Base-by-base conservation (phyloP, 1,139 yeast species). In the Yamadazyma conglobata region DNA sequence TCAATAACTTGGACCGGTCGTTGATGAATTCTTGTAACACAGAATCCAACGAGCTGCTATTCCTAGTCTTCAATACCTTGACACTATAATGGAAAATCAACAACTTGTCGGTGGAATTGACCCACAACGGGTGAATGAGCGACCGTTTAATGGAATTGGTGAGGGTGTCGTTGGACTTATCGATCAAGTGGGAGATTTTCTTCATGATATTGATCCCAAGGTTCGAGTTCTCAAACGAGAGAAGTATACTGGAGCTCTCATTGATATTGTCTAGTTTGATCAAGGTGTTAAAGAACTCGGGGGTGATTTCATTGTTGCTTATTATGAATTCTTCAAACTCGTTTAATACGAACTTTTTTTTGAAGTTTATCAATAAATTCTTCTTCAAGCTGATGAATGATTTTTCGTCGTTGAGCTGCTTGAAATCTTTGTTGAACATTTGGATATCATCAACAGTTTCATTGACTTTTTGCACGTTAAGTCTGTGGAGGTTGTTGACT, bases 181-280 rank as follows among this genome's bases (percentile, higher is more conserved):
- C 70, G 10, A 78, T 64, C 28, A 73, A 56, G n/a, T 55, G 60
- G 22, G 74, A 70, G 58, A 78, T 73, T 43, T 77, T 73, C 9
- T 70, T 60, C 76, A 88, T 76, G 30, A 89, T 76, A 27, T 77
- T 76, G 22, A 73, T 52, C 2, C 96, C 96, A 16, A 86, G 60
- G 30, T 70, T 70, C n/a, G 81, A 82, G 48, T 80, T 79, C 29
- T 81, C 85, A 47, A 79, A 67, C 6, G 83, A 72, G 22, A 85
- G 66, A 30, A 86, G 62, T 15, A 81, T 73, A 35, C 81, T 77
- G 39, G 94, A 85, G 40, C 79, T 76, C 22, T 73, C 70, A 47
- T 79, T 77, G 16, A 88, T 81, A 18, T 50, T 49, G 44, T 81
- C 79, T 10, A 86, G 81, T 46, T 78, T 80, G 14, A 60, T 56